phyloP scores from a whole-genome alignment of 352 stramenopile species.

The Phytophthora chlamydospora region DNA sequence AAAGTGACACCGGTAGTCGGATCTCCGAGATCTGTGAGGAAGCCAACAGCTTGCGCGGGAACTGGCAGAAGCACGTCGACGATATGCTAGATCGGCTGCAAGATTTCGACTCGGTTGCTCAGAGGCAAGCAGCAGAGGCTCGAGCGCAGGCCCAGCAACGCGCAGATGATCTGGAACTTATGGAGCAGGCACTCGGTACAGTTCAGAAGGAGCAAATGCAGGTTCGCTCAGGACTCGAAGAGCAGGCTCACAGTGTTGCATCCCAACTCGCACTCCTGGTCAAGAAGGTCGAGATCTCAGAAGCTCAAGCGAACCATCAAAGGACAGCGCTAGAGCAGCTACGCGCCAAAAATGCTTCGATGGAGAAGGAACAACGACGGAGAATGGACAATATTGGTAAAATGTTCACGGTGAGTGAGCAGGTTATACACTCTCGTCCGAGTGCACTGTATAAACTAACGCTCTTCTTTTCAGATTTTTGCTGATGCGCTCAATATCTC shows the following conservation, averaged over 20 bases:
- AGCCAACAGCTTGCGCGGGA: slow-evolving; percentile 61
- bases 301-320: slow-evolving; percentile 46
- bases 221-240: slow-evolving; percentile 53
- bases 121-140: slow-evolving; percentile 50
- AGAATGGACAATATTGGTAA: slow-evolving; percentile 81
- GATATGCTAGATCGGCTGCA: slow-evolving; percentile 66
- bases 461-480: slow-evolving; percentile 52
- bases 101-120: slow-evolving; percentile 50
- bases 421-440: not conserved
- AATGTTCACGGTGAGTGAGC: slow-evolving; percentile 66
- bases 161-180: slow-evolving; percentile 71
- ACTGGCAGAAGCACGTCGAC: slow-evolving; percentile 79
- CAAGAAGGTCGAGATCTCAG: slow-evolving; percentile 70
- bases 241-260: slow-evolving; percentile 50
- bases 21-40: slow-evolving; percentile 71
- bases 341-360: slow-evolving; percentile 46
- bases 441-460: slow-evolving; percentile 6
- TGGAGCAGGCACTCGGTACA: slow-evolving; percentile 73
- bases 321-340: slow-evolving; percentile 52
- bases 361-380: slow-evolving; percentile 75
- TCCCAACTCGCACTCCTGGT: slow-evolving; percentile 46
- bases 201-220: slow-evolving; percentile 74
- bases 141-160: slow-evolving; percentile 60
- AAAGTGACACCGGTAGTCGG: slow-evolving; percentile 55
- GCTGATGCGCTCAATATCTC: slow-evolving; percentile 74